Base-by-base conservation (phyloP, 148 eudicot species). In the Dysphania ambrosioides region DNA sequence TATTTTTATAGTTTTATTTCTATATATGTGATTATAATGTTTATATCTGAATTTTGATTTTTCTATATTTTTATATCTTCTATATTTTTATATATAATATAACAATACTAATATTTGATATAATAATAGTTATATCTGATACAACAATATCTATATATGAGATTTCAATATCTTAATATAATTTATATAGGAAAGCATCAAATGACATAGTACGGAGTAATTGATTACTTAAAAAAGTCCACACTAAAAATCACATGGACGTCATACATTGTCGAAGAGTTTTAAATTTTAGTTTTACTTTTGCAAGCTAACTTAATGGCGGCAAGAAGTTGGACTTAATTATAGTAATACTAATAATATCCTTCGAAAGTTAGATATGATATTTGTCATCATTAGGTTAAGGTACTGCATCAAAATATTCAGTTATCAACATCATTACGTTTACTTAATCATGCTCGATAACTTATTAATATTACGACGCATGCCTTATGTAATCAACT, bases 191-290 rank as follows among this genome's bases (percentile, higher is more conserved):
- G n/a, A n/a, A n/a, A n/a, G n/a, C n/a, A n/a, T n/a, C n/a, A n/a
- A n/a, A 47, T 47, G 53, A 47, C 53, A 16, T 47, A 47, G 18
- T 36, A 36, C 40, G 2, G 8, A 5, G 40, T 36, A 16, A 13
- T 47, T 13, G 21, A 47, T 47, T 47, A 47, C 53, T 47, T 47
- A 16, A 47, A 47, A 47, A 47, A 42, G 47, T 42, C 1, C 13
- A 42, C 0, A 42, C 47, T n/a, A n/a, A n/a, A n/a, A 36, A 36
- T 8, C 8, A 2, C 8, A 36, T 36, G 40, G 3, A 36, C 40
- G 40, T 8, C 5, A 4, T 36, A 36, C 5, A 4, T 36, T 36
- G 3, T 8, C 87, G 98, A 81, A 85, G 82, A 89, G 89, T 65
- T 66, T 6, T 3, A 23, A 23, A 2, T 47, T 47, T 47, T 15